These are phyloP conservation scores for Paulownia fortunei DNA, from an alignment of 257 asterid species.

Conservation along the genomic window DNA sequence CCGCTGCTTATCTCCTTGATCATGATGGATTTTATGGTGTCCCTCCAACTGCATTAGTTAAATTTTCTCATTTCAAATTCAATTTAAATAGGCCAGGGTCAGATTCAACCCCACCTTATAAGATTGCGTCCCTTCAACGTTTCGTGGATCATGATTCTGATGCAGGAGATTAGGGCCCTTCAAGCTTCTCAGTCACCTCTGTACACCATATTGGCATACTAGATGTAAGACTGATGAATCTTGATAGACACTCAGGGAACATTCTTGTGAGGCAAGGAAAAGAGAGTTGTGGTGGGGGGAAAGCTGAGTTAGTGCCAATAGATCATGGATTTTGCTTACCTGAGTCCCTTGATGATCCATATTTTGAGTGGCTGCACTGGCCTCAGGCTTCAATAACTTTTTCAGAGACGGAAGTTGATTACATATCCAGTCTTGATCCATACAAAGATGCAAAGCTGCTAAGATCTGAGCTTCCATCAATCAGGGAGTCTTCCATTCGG, in stretches of 20 bases:
- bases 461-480: constrained; percentile 54
- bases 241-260: constrained; percentile 78
- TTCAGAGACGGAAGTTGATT: constrained; percentile 63
- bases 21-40: constrained; percentile 64
- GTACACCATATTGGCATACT: constrained; percentile 69
- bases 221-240: constrained; percentile 66
- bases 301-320: constrained; percentile 67
- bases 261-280: constrained; percentile 57
- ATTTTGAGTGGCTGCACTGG: constrained; percentile 82
- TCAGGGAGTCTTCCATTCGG: constrained; percentile 63
- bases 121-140: constrained; percentile 67
- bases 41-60: constrained; percentile 72
- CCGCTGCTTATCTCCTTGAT: constrained; percentile 79
- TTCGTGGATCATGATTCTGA: constrained; percentile 64
- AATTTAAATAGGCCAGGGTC: constrained; percentile 41
- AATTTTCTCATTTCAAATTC: constrained; percentile 53
- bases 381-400: constrained; percentile 72
- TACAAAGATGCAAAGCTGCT: constrained; percentile 63
- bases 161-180: constrained; percentile 75
- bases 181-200: constrained; percentile 62
- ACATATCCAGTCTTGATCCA: constrained; percentile 59
- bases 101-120: constrained; percentile 30
- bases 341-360: constrained; percentile 71
- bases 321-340: constrained; percentile 84
- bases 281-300: constrained; percentile 43